These are phyloP conservation scores for Penicillium sp. DNA, from an alignment of 2,329 filamentous ascomycete species.

Conservation along the genomic window DNA sequence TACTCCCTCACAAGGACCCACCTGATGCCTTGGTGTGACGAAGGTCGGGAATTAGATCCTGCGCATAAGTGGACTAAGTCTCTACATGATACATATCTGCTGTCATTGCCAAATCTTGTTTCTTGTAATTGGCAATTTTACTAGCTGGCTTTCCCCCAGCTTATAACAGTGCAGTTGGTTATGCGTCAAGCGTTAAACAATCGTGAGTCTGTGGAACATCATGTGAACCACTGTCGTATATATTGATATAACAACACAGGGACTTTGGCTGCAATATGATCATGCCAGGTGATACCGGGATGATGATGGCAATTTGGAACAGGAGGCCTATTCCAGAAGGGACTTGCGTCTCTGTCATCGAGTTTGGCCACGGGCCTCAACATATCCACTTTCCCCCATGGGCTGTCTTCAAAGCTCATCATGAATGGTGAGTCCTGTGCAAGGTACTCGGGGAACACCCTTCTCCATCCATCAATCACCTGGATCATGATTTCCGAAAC, in stretches of 20 bases:
- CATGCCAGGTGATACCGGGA: slow-evolving; percentile 9
- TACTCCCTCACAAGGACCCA: too few relatives aligned
- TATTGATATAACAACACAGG: neutral
- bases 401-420: slow-evolving; percentile 13
- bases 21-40: too few relatives aligned
- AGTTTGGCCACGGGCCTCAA: slow-evolving; percentile 15
- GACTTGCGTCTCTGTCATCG: slow-evolving; percentile 15
- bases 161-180: neutral
- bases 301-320: slow-evolving; percentile 18
- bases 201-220: neutral
- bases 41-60: too few relatives aligned
- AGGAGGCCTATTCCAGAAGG: slow-evolving; percentile 13
- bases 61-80: too few relatives aligned
- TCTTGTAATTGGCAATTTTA: slow-evolving; percentile 1
- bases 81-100: neutral
- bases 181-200: neutral
- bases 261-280: neutral
- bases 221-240: neutral
- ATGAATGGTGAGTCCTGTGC: slow-evolving; percentile 18
- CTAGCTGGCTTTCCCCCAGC: neutral
- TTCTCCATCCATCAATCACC: slow-evolving; percentile 16
- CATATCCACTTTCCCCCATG: slow-evolving; percentile 14
- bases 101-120: neutral
- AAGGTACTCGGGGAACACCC: slow-evolving; percentile 15
- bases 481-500: slow-evolving; percentile 16